A percentile compares a stretch with the other conserved stretches of the same genome.
phyloP scores from a whole-genome alignment of 257 asterid genomes.

The Cinchona pubescens region DNA sequence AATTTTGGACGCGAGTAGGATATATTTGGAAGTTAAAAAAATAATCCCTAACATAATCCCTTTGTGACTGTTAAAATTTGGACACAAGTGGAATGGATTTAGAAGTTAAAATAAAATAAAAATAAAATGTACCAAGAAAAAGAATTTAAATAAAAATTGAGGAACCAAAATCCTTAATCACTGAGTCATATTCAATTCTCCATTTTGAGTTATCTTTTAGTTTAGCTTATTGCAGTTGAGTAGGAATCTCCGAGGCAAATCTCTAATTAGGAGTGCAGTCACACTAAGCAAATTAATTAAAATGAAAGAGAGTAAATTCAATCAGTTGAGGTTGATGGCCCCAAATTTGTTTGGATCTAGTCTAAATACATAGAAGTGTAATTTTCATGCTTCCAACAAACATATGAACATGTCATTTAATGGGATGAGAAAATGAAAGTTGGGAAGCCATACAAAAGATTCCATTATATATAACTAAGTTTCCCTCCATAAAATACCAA shows the following conservation, averaged over 20 bases:
- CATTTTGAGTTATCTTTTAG: background rate
- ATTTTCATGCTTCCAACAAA: conserved; percentile 11
- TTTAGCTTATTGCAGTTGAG: too few relatives aligned
- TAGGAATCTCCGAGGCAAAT: background rate
- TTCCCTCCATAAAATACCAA: conserved; percentile 33
- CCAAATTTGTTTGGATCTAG: background rate
- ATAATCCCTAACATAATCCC: too few relatives aligned
- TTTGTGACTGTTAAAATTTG: too few relatives aligned
- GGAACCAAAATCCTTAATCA: too few relatives aligned
- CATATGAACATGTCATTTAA: conserved; percentile 28
- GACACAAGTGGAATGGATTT: too few relatives aligned
- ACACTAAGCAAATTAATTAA: background rate
- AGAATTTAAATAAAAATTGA: too few relatives aligned
- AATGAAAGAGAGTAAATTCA: background rate
- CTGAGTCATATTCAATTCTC: too few relatives aligned
- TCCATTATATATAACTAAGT: conserved; percentile 13
- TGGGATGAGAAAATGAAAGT: conserved; percentile 9
- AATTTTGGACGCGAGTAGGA: too few relatives aligned
- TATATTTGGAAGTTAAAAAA: too few relatives aligned
- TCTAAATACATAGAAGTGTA: background rate
- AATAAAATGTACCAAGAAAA: too few relatives aligned
- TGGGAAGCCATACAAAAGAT: conserved; percentile 3
- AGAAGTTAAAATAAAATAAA: too few relatives aligned
- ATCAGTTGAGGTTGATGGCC: background rate
- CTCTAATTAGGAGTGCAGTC: background rate